These are phyloP conservation scores for Suhomyces choctaworum DNA, from an alignment of 1,139 yeast genomes.

Conservation along the genomic window DNA sequence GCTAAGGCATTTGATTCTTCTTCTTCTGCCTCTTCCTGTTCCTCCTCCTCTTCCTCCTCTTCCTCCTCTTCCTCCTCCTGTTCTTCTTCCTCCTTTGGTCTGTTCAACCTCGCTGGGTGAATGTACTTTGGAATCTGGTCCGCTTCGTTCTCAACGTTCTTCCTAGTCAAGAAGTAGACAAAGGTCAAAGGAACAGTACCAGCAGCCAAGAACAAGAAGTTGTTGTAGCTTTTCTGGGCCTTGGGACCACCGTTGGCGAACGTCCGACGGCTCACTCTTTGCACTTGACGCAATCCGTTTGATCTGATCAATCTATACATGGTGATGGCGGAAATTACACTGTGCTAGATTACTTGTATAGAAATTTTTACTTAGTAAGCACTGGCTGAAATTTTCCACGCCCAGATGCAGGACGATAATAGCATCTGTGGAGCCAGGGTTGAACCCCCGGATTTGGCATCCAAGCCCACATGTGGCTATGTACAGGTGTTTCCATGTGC, in stretches of 20 bases:
- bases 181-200: conserved; percentile 17
- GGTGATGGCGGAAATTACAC: not conserved
- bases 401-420: conserved; percentile 8
- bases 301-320: conserved; percentile 18
- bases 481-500: too few species aligned
- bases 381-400: conserved; percentile 2
- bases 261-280: conserved; percentile 15
- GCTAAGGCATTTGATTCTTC: conserved; percentile 15
- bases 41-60: conserved; percentile 14
- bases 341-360: not conserved
- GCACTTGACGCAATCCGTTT: conserved; percentile 15
- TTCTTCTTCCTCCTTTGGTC: conserved; percentile 11
- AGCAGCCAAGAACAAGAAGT: conserved; percentile 15
- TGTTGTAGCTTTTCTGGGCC: conserved; percentile 10
- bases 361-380: conserved; percentile 11
- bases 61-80: conserved; percentile 16
- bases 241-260: conserved; percentile 13
- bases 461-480: too few species aligned
- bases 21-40: conserved; percentile 14
- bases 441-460: too few species aligned
- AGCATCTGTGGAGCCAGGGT: too few species aligned
- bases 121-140: conserved; percentile 7
- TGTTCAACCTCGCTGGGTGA: conserved; percentile 13
- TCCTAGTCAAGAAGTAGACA: conserved; percentile 13
- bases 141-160: conserved; percentile 11